Evolutionary conservation across 2,329 filamentous ascomycete genomes (phyloP).

Genomic region (Blastomyces gilchristii): DNA sequence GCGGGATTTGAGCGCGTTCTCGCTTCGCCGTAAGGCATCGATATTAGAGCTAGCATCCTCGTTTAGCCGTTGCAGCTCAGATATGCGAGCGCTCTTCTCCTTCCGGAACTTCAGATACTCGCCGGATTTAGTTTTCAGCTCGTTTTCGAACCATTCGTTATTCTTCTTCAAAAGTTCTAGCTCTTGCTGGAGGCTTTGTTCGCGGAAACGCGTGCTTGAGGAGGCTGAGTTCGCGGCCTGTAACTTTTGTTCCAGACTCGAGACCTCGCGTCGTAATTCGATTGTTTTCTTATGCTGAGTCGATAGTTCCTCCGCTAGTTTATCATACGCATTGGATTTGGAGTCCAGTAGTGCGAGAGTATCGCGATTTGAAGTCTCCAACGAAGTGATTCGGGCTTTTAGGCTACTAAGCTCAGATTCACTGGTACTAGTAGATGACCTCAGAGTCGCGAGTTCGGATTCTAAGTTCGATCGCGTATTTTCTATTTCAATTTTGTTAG

Average conservation of each 20-base stretch:
- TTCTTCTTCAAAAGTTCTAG: slow-evolving; percentile 79
- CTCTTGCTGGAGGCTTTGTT: slow-evolving; percentile 83
- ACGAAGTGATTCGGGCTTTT: slow-evolving; percentile 69
- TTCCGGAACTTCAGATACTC: slow-evolving; percentile 87
- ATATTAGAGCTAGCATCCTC: slow-evolving; percentile 72
- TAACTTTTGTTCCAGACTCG: slow-evolving; percentile 68
- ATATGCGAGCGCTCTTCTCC: slow-evolving; percentile 82
- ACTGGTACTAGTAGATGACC: slow-evolving; percentile 57
- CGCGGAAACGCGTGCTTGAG: slow-evolving; percentile 75
- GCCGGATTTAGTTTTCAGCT: slow-evolving; percentile 78
- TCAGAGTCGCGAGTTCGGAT: slow-evolving; percentile 68
- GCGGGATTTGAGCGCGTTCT: slow-evolving; percentile 68
- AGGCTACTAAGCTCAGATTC: slow-evolving; percentile 63
- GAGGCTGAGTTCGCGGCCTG: slow-evolving; percentile 72
- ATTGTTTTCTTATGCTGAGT: slow-evolving; percentile 82
- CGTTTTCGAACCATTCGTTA: slow-evolving; percentile 84
- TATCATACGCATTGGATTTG: slow-evolving; percentile 77
- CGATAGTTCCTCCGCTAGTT: slow-evolving; percentile 73
- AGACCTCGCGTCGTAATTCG: slow-evolving; percentile 71
- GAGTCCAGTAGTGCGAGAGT: slow-evolving; percentile 80
- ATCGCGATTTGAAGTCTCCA: slow-evolving; percentile 88
- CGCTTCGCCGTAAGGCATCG: slow-evolving; percentile 67
- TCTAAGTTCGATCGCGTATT: slow-evolving; percentile 64
- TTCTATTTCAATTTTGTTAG: slow-evolving; percentile 46
- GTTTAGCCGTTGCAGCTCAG: slow-evolving; percentile 76